phyloP scores from a whole-genome alignment of 2,329 filamentous ascomycete species.

The Penicillium occitanis region DNA sequence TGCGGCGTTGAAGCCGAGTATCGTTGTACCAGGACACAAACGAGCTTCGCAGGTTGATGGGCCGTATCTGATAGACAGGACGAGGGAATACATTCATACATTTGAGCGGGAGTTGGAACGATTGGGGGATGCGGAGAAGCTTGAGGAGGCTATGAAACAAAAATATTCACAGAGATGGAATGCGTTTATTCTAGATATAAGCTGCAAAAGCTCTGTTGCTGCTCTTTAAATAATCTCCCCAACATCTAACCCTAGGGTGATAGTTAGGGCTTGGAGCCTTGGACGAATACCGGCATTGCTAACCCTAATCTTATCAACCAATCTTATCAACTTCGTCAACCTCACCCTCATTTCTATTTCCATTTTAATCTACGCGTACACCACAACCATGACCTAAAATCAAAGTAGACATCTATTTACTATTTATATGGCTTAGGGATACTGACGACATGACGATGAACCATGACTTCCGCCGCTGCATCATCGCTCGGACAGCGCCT shows the following conservation, averaged over 20 bases:
- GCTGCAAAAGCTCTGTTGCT: constrained; percentile 11
- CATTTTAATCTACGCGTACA: background rate
- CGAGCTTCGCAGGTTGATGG: constrained; percentile 30
- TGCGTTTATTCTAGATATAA: constrained; percentile 1
- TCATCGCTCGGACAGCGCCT: constrained; percentile 53
- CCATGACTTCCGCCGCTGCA: constrained; percentile 27
- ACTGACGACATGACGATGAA: constrained; percentile 8
- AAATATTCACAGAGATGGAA: constrained; percentile 11
- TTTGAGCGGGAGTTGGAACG: constrained; percentile 20
- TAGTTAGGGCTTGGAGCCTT: background rate
- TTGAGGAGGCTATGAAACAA: constrained; percentile 6
- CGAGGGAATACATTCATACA: constrained; percentile 31
- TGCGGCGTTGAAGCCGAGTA: constrained; percentile 32
- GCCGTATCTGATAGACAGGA: constrained; percentile 28
- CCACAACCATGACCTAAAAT: background rate
- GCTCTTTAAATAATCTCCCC: background rate
- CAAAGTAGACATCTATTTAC: background rate
- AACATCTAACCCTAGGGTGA: background rate
- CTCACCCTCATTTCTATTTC: background rate
- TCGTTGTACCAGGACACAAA: constrained; percentile 37
- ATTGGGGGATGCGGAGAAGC: background rate
- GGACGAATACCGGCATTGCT: too few relatives aligned
- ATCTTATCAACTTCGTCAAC: background rate
- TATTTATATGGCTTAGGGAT: background rate
- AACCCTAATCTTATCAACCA: background rate